A percentile compares a stretch with the other conserved stretches of the same genome.
Evolutionary conservation across 2,329 filamentous ascomycete species (phyloP).

Genomic region (Hymenoscyphus occultus): DNA sequence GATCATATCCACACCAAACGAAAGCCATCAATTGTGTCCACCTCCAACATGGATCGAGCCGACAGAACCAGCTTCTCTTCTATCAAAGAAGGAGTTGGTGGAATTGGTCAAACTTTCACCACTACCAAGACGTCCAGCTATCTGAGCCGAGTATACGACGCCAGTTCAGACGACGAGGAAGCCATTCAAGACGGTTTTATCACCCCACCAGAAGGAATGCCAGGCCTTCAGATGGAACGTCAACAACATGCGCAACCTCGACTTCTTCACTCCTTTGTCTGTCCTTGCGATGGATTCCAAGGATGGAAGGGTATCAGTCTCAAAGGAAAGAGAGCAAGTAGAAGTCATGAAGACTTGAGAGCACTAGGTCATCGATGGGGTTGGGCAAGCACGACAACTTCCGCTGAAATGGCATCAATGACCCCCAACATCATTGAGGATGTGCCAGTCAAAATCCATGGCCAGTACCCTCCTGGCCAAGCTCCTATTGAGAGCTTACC

Average conservation of each 20-base stretch:
- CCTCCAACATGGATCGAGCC: slow-evolving; percentile 24
- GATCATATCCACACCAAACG: slow-evolving; percentile 5
- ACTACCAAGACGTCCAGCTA: slow-evolving; percentile 63
- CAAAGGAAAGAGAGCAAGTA: slow-evolving; percentile 53
- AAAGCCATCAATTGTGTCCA: slow-evolving; percentile 14
- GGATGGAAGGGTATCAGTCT: slow-evolving; percentile 63
- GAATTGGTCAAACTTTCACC: slow-evolving; percentile 60
- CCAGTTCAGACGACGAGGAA: slow-evolving; percentile 46
- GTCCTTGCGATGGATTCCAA: slow-evolving; percentile 54
- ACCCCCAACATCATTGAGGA: neutral
- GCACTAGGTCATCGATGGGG: slow-evolving; percentile 54
- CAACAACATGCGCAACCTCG: slow-evolving; percentile 44
- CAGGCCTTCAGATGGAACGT: slow-evolving; percentile 35
- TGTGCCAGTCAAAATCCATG: slow-evolving; percentile 23
- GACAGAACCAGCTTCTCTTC: slow-evolving; percentile 35
- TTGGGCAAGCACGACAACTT: slow-evolving; percentile 35
- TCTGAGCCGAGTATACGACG: slow-evolving; percentile 22
- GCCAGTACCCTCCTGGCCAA: slow-evolving; percentile 42
- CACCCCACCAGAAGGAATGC: slow-evolving; percentile 14
- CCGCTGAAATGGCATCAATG: neutral
- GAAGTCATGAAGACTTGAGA: slow-evolving; percentile 59
- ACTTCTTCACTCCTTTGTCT: slow-evolving; percentile 56
- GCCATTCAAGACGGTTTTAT: slow-evolving; percentile 46
- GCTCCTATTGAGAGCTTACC: slow-evolving; percentile 66
- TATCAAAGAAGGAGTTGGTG: slow-evolving; percentile 32